Percentiles rank a stretch among this genome's conserved stretches.
phyloP scores from a whole-genome alignment of 1,139 yeast species.

The Yamadazyma oceani region DNA sequence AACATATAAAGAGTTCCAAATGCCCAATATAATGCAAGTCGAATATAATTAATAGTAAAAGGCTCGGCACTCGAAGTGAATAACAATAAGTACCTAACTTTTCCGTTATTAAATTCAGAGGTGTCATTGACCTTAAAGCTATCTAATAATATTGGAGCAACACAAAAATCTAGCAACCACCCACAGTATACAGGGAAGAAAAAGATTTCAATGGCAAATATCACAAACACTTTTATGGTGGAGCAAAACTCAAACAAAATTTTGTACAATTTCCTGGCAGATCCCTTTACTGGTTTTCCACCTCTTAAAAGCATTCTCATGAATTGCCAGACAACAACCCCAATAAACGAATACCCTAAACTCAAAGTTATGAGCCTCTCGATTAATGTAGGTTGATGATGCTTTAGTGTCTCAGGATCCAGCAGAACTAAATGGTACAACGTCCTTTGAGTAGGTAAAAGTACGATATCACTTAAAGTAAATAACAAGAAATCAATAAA shows the following conservation, averaged over 20 bases:
- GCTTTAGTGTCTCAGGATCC: constrained; percentile 7
- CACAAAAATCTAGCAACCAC: constrained; percentile 65
- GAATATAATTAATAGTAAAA: constrained; percentile 23
- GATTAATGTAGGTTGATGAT: constrained; percentile 19
- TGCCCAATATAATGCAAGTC: constrained; percentile 56
- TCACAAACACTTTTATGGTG: constrained; percentile 70
- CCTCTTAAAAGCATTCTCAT: constrained; percentile 38
- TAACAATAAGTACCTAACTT: constrained; percentile 17
- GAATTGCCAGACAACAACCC: constrained; percentile 25
- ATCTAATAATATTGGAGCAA: constrained; percentile 52
- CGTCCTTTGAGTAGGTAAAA: constrained; percentile 21
- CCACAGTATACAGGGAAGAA: constrained; percentile 91
- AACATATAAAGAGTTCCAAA: constrained; percentile 87
- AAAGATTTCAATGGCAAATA: constrained; percentile 77
- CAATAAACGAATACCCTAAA: constrained; percentile 41
- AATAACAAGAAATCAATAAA: constrained; percentile 12
- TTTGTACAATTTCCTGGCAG: constrained; percentile 49
- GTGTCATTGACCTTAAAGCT: constrained; percentile 14
- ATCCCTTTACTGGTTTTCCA: constrained; percentile 47
- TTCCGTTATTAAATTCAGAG: constrained; percentile 1
- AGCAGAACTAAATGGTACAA: constrained; percentile 20
- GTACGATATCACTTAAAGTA: constrained; percentile 11
- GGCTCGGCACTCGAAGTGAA: constrained; percentile 25
- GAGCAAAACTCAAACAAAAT: constrained; percentile 50
- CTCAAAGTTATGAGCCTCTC: constrained; percentile 36